Evolutionary conservation across 1,284 basidiomycete genomes (phyloP).

Genomic region (Megacollybia platyphylla): DNA sequence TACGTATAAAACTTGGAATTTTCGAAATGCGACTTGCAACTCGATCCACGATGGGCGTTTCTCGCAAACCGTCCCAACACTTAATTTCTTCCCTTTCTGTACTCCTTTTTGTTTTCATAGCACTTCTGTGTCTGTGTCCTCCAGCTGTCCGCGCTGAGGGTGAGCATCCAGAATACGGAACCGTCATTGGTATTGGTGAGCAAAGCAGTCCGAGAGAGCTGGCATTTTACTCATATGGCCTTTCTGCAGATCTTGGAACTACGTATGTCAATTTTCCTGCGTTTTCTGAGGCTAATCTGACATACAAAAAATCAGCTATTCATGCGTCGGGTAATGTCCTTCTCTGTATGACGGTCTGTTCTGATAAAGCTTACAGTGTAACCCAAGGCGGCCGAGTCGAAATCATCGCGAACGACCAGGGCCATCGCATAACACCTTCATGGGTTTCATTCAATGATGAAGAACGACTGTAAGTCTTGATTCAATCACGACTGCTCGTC

Average conservation of each 20-base stretch:
- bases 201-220: constrained; percentile 8
- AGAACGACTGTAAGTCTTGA: constrained; percentile 66
- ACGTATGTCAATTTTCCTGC: constrained; percentile 33
- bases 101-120: constrained; percentile 49
- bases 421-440: constrained; percentile 93
- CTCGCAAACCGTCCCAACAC: constrained; percentile 12
- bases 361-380: constrained; percentile 41
- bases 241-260: constrained; percentile 58
- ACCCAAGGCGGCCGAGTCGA: constrained; percentile 89
- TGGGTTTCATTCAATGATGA: constrained; percentile 89
- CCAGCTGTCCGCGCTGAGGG: constrained; percentile 47
- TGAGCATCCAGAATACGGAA: constrained; percentile 61
- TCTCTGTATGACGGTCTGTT: not conserved
- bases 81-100: constrained; percentile 55
- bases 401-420: constrained; percentile 96
- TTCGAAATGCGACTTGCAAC: no score
- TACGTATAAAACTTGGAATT: no score
- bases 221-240: constrained; percentile 11
- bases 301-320: constrained; percentile 38
- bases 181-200: constrained; percentile 91
- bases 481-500: not conserved
- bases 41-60: not conserved
- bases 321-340: constrained; percentile 56
- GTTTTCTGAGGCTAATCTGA: constrained; percentile 7
- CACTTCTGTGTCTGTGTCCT: constrained; percentile 51